Evolutionary conservation across 768 basidiomycete species (phyloP).

Genomic region (Tricholoma sp.): DNA sequence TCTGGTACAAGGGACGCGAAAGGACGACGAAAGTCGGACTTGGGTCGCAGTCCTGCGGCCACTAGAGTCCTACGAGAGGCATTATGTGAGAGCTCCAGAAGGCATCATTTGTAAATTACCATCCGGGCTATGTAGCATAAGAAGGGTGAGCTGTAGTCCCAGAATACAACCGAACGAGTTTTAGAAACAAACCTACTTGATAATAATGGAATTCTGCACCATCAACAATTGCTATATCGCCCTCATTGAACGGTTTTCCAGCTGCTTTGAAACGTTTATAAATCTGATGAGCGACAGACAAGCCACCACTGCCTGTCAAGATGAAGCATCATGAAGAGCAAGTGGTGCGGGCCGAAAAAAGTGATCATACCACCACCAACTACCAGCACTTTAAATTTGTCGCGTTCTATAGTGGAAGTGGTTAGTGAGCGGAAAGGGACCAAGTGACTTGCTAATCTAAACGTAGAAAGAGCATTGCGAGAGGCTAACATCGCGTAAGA

Average conservation of each 20-base stretch:
- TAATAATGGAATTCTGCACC: constrained; percentile 81
- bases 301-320: constrained; percentile 67
- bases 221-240: constrained; percentile 87
- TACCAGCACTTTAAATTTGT: constrained; percentile 79
- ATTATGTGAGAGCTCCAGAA: constrained; percentile 1
- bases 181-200: constrained; percentile 42
- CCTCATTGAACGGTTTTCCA: constrained; percentile 59
- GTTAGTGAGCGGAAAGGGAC: constrained; percentile 13
- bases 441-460: background rate
- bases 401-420: constrained; percentile 30
- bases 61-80: constrained; percentile 71
- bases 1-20: constrained; percentile 69
- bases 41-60: constrained; percentile 77
- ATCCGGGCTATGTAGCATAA: constrained; percentile 65
- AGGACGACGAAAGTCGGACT: constrained; percentile 61
- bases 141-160: background rate
- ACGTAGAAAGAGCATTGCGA: constrained; percentile 4
- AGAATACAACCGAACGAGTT: background rate
- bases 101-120: constrained; percentile 39
- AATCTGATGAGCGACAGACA: constrained; percentile 85
- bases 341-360: background rate
- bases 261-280: constrained; percentile 72
- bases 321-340: background rate
- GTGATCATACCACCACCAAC: constrained; percentile 73
- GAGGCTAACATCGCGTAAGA: constrained; percentile 10